These are phyloP conservation scores for Adansonia gregorii DNA, from an alignment of 441 rosid species.

Conservation along the genomic window DNA sequence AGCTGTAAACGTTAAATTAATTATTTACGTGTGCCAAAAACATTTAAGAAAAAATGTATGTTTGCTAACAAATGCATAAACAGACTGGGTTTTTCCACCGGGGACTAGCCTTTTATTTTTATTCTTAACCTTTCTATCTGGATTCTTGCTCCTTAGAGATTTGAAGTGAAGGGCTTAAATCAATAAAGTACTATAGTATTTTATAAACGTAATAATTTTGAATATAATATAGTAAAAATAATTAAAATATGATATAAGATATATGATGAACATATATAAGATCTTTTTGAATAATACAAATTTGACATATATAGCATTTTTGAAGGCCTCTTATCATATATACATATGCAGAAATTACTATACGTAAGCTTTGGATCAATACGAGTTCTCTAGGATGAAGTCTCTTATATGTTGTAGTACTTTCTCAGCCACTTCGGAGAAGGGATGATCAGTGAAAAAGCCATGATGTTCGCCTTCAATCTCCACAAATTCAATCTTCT, in stretches of 20 bases:
- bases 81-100: neutral
- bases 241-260: too few relatives aligned
- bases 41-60: neutral
- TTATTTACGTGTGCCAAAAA: neutral
- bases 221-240: too few relatives aligned
- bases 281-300: neutral
- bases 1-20: neutral
- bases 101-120: neutral
- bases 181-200: too few relatives aligned
- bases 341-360: neutral
- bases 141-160: neutral
- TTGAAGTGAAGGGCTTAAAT: too few relatives aligned
- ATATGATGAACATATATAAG: too few relatives aligned
- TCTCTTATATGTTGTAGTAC: slow-evolving; percentile 6
- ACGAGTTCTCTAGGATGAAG: slow-evolving; percentile 22
- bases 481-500: slow-evolving; percentile 57
- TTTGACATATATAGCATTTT: neutral
- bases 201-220: too few relatives aligned
- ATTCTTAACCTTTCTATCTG: neutral
- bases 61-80: neutral
- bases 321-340: neutral
- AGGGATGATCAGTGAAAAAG: slow-evolving; percentile 63
- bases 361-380: neutral
- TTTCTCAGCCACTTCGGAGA: slow-evolving; percentile 43
- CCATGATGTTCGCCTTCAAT: slow-evolving; percentile 73